phyloP scores from a whole-genome alignment of 345 rosid genomes.

The Psidium guajava region DNA sequence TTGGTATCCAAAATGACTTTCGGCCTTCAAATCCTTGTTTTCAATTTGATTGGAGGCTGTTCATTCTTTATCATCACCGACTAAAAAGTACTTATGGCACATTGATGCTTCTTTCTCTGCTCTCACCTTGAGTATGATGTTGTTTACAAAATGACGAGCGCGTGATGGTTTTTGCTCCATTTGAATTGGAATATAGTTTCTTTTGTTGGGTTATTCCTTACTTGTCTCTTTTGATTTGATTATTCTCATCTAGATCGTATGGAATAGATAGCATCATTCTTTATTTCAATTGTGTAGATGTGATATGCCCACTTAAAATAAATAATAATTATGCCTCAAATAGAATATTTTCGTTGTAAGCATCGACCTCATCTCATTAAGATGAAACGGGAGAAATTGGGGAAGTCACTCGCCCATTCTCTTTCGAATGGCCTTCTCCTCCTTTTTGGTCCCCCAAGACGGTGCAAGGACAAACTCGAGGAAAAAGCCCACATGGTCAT shows the following conservation, averaged over 20 bases:
- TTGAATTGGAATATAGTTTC: background rate
- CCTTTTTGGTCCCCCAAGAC: background rate
- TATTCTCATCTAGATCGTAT: background rate
- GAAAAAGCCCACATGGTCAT: background rate
- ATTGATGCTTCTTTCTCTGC: background rate
- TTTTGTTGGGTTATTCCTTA: accelerated
- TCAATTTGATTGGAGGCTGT: background rate
- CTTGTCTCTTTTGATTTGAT: background rate
- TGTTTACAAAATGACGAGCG: background rate
- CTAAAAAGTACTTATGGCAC: background rate
- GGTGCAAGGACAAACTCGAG: background rate
- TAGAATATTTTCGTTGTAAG: background rate
- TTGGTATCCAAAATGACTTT: background rate
- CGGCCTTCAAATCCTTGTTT: too few species aligned
- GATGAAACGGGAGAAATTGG: background rate
- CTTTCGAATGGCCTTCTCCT: background rate
- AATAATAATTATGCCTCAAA: background rate
- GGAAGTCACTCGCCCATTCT: background rate
- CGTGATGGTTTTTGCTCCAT: background rate
- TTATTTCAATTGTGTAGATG: background rate
- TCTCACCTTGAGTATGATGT: background rate
- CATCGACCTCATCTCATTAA: accelerated
- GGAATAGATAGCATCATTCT: background rate
- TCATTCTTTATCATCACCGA: background rate
- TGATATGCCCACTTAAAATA: background rate